Conservation (phyloP, 169 alveolate species). For the Blepharisma undulans region DNA sequence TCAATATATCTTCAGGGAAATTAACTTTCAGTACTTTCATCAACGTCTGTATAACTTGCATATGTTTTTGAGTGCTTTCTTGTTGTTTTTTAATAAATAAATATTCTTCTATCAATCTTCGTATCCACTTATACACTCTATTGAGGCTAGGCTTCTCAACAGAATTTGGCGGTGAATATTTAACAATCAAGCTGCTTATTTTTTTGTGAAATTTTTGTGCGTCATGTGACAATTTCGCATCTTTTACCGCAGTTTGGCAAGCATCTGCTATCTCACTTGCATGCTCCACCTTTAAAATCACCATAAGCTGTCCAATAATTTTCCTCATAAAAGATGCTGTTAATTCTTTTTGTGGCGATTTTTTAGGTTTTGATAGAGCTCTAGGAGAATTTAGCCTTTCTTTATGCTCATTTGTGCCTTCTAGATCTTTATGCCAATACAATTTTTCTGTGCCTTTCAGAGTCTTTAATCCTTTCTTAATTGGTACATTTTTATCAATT, state of each 20-base stretch:
- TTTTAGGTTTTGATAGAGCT: background rate
- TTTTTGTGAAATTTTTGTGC: background rate
- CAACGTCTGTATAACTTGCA: background rate
- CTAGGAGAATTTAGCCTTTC: background rate
- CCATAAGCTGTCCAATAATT: background rate
- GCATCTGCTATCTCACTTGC: background rate
- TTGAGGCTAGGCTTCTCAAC: background rate
- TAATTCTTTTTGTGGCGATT: background rate
- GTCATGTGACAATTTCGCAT: background rate
- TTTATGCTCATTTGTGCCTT: background rate
- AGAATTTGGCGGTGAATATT: background rate
- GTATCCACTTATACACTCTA: slow-evolving; percentile 3
- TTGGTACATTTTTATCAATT: background rate
- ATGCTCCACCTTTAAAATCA: background rate
- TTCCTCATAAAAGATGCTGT: background rate
- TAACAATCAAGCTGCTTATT: background rate
- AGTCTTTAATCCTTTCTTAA: background rate
- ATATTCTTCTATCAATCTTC: slow-evolving; percentile 12
- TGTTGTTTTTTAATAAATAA: background rate
- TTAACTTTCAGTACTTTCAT: background rate
- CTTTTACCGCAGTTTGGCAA: background rate
- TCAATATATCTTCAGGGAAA: background rate
- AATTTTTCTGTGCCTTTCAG: background rate
- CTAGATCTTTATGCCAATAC: background rate
- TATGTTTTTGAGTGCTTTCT: background rate